A percentile compares a stretch with the other conserved stretches of the same genome.
Conservation (phyloP, 2,329 filamentous ascomycete species). For the Colletotrichum cuscutae region DNA sequence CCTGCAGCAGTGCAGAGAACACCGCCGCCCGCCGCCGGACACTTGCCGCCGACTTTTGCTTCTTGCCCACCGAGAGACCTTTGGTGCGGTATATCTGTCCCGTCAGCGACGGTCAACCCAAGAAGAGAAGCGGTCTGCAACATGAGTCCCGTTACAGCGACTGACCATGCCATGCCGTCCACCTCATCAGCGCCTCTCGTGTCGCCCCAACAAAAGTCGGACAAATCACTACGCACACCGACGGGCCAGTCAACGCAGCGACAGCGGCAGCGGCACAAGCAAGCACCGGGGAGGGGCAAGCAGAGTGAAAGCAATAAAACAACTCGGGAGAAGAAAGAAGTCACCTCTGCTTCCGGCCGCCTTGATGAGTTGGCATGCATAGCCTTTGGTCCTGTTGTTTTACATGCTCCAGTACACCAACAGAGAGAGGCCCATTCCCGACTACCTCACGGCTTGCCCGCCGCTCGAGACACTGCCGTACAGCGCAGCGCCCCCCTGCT, state of each 20-base stretch:
- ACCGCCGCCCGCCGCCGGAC: background rate
- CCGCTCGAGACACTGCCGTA: conserved; percentile 6
- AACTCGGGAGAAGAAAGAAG: background rate
- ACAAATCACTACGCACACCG: conserved; percentile 27
- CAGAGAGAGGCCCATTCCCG: background rate
- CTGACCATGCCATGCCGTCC: conserved; percentile 4
- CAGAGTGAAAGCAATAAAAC: background rate
- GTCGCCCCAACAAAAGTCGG: conserved; percentile 25
- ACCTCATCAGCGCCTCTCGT: conserved; percentile 12
- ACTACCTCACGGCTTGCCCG: background rate
- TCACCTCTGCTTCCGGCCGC: conserved; percentile 24
- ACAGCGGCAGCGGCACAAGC: background rate
- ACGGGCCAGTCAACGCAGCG: conserved; percentile 18
- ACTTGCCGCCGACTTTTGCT: background rate
- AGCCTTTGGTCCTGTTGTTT: conserved; percentile 31
- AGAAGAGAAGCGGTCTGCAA: conserved; percentile 15
- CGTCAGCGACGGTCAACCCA: background rate
- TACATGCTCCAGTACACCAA: conserved; percentile 20
- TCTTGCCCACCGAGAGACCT: background rate
- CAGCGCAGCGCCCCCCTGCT: conserved; percentile 16
- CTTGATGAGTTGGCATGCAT: conserved; percentile 35
- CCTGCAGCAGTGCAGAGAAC: background rate
- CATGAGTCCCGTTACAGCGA: background rate
- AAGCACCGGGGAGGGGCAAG: background rate
- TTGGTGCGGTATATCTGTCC: background rate